Evolutionary conservation across 306 rosid genomes (phyloP).

Genomic region (Luffa aegyptiaca): DNA sequence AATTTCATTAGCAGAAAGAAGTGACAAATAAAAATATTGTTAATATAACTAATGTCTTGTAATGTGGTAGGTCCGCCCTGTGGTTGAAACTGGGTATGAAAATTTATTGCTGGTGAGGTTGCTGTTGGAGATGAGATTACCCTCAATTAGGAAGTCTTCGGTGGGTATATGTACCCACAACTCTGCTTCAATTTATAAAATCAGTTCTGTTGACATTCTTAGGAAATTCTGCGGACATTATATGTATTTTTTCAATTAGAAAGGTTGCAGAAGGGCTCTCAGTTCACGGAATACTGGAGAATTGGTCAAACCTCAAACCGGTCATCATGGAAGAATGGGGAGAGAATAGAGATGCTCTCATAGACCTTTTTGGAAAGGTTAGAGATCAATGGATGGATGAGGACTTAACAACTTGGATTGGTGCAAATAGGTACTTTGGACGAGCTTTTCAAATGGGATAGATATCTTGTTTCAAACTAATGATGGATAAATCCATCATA

Average conservation of each 20-base stretch:
- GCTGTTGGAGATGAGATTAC: conserved; percentile 59
- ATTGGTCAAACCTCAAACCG: conserved; percentile 63
- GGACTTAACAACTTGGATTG: conserved; percentile 66
- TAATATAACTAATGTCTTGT: conserved; percentile 1
- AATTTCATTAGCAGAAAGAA: not conserved
- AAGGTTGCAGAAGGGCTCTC: conserved; percentile 72
- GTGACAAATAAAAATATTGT: not conserved
- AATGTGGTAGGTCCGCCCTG: conserved; percentile 77
- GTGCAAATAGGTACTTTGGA: conserved; percentile 68
- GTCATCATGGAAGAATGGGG: conserved; percentile 66
- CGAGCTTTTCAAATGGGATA: conserved; percentile 7
- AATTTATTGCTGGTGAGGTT: conserved; percentile 75
- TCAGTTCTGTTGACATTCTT: conserved; percentile 9
- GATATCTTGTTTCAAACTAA: not conserved
- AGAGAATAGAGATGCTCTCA: conserved; percentile 49
- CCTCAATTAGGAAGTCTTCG: conserved; percentile 61
- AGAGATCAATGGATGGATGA: conserved; percentile 84
- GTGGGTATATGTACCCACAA: conserved; percentile 33
- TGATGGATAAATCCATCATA: not conserved
- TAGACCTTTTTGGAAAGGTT: conserved; percentile 64
- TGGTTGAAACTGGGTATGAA: conserved; percentile 96
- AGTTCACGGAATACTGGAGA: conserved; percentile 68
- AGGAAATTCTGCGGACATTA: conserved; percentile 1
- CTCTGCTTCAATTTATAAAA: not conserved
- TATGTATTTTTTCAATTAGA: conserved; percentile 31